A percentile compares a stretch with the other conserved stretches of the same genome.
Evolutionary conservation across 768 basidiomycete species (phyloP).

Genomic region (Termitomyces titanicus): DNA sequence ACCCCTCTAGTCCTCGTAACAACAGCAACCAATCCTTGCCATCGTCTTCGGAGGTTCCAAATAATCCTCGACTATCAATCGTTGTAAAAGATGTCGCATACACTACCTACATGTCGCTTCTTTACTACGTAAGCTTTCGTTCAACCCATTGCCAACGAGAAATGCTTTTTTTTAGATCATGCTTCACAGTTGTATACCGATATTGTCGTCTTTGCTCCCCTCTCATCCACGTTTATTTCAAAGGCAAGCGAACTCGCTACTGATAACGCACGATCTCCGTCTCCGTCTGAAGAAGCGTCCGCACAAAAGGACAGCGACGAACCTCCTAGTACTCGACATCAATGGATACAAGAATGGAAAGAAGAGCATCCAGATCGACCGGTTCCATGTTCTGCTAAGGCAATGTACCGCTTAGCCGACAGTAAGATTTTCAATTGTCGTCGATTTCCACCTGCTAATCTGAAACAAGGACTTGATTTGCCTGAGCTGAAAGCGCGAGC

Average conservation of each 20-base stretch:
- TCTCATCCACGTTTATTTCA: constrained; percentile 63
- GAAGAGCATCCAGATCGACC: constrained; percentile 56
- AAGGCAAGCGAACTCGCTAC: constrained; percentile 22
- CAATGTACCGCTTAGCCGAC: constrained; percentile 80
- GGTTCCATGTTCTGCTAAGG: constrained; percentile 77
- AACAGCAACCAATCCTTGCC: neutral
- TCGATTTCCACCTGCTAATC: neutral
- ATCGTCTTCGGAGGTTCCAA: neutral
- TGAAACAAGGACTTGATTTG: constrained; percentile 59
- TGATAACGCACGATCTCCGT: constrained; percentile 21
- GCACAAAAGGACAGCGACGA: constrained; percentile 18
- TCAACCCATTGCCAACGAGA: neutral
- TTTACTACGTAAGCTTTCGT: constrained; percentile 66
- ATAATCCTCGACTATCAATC: constrained; percentile 24
- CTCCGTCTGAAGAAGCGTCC: constrained; percentile 22
- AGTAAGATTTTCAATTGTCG: constrained; percentile 40
- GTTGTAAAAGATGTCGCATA: constrained; percentile 51
- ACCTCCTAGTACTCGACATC: constrained; percentile 33
- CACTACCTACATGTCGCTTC: constrained; percentile 39
- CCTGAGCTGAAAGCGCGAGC: constrained; percentile 71
- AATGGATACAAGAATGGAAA: constrained; percentile 77
- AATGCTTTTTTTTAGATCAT: neutral
- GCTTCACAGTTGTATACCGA: constrained; percentile 75
- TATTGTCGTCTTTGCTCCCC: constrained; percentile 76
- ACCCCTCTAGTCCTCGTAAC: constrained; percentile 21